Evolutionary conservation across 257 asterid species (phyloP).

Genomic region (Rubia yunnanensis): DNA sequence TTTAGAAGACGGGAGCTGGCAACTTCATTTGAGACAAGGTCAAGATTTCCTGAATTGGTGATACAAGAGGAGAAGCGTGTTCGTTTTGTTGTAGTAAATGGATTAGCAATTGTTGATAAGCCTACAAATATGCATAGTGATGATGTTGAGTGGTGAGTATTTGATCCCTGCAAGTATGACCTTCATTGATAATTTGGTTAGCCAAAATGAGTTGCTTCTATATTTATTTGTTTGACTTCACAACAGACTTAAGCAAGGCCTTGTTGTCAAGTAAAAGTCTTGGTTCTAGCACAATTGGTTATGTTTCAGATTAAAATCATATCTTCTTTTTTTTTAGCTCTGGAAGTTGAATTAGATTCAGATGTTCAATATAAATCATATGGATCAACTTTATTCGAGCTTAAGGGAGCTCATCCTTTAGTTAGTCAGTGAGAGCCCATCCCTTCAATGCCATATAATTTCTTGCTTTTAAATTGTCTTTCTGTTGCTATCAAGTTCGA

Average conservation of each 20-base stretch:
- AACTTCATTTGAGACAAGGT: conserved; percentile 89
- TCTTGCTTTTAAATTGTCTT: background rate
- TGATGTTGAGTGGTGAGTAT: conserved; percentile 80
- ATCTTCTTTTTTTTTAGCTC: background rate
- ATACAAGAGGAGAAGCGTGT: conserved; percentile 97
- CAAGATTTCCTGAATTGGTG: conserved; percentile 92
- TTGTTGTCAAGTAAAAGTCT: background rate
- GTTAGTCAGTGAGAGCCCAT: background rate
- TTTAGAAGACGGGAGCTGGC: conserved; percentile 93
- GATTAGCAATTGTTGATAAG: conserved; percentile 72
- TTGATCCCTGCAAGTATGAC: conserved; percentile 7
- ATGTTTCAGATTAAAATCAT: background rate
- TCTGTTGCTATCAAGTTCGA: background rate
- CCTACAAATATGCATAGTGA: conserved; percentile 61
- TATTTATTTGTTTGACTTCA: background rate
- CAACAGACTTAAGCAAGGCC: background rate
- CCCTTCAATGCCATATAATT: background rate
- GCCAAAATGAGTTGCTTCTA: background rate
- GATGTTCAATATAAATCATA: background rate
- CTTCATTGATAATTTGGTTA: background rate
- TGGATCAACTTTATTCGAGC: background rate
- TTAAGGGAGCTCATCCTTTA: background rate
- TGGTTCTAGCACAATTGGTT: background rate
- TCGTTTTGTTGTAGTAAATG: conserved; percentile 96
- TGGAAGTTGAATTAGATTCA: background rate